Evolutionary conservation across 306 rosid species (phyloP).

Genomic region (Delonix regia): DNA sequence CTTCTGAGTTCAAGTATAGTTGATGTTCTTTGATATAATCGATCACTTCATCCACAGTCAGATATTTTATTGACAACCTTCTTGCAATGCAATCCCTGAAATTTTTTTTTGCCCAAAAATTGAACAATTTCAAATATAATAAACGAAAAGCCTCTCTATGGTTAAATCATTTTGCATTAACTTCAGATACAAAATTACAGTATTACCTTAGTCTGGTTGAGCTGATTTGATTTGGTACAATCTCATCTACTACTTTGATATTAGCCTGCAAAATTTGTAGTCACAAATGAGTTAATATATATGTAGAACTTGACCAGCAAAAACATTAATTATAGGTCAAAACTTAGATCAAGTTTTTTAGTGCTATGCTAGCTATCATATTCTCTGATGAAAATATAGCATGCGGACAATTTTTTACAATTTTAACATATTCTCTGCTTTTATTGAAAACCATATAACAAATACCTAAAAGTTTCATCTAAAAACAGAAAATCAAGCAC

Average conservation of each 20-base stretch:
- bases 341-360: too few relatives aligned
- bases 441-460: too few relatives aligned
- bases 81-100: conserved; percentile 90
- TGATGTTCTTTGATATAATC: conserved; percentile 54
- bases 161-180: neutral
- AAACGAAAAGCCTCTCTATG: neutral
- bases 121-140: neutral
- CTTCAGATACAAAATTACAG: conserved; percentile 18
- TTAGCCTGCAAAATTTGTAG: conserved; percentile 55
- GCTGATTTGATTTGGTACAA: conserved; percentile 83
- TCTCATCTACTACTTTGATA: conserved; percentile 74
- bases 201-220: conserved; percentile 81
- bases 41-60: conserved; percentile 75
- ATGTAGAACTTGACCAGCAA: neutral
- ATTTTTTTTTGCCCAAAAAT: too few relatives aligned
- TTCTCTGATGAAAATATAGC: too few relatives aligned
- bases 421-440: too few relatives aligned
- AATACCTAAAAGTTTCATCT: too few relatives aligned
- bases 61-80: conserved; percentile 81
- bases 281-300: neutral
- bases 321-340: neutral
- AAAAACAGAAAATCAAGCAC: too few relatives aligned
- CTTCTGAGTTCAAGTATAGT: neutral
- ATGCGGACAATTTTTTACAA: too few relatives aligned
- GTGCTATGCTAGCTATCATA: neutral